A percentile compares a stretch with the other conserved stretches of the same genome.
These are phyloP conservation scores for Thermochaetoides dissita DNA, from an alignment of 2,329 filamentous ascomycete species.

Conservation along the genomic window DNA sequence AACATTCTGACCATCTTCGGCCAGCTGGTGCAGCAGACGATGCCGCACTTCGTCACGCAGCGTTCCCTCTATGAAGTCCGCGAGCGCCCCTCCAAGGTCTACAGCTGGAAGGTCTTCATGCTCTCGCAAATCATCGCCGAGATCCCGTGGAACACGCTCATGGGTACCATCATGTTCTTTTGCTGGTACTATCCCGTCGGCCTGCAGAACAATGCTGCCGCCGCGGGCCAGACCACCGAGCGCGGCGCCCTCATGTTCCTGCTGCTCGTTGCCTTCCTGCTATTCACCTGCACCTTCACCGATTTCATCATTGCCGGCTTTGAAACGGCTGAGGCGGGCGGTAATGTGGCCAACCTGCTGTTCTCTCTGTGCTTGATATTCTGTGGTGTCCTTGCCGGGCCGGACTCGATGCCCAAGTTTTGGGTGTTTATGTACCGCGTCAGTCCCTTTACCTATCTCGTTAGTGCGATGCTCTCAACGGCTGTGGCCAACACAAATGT, in stretches of 20 bases:
- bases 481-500: conserved; percentile 56
- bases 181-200: conserved; percentile 81
- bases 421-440: conserved; percentile 78
- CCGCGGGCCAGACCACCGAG: conserved; percentile 45
- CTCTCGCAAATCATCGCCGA: conserved; percentile 72
- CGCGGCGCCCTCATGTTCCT: conserved; percentile 71
- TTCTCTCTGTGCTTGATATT: conserved; percentile 64
- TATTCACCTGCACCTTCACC: conserved; percentile 72
- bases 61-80: conserved; percentile 72
- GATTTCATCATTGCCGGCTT: conserved; percentile 64
- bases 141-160: conserved; percentile 68
- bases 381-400: conserved; percentile 57
- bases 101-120: conserved; percentile 77
- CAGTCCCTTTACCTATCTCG: conserved; percentile 71
- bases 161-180: conserved; percentile 63
- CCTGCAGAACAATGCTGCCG: conserved; percentile 54
- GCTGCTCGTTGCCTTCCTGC: conserved; percentile 57
- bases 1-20: conserved; percentile 72
- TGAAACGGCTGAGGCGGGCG: conserved; percentile 59
- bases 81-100: conserved; percentile 71
- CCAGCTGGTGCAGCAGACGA: conserved; percentile 63
- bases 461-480: conserved; percentile 55
- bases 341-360: conserved; percentile 60
- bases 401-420: conserved; percentile 51
- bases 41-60: conserved; percentile 76